Evolutionary conservation across 192 early-diverging fungal species (phyloP), one percentile per base, ranked within the genome.

Genomic region (Haplosporangium gracile): DNA sequence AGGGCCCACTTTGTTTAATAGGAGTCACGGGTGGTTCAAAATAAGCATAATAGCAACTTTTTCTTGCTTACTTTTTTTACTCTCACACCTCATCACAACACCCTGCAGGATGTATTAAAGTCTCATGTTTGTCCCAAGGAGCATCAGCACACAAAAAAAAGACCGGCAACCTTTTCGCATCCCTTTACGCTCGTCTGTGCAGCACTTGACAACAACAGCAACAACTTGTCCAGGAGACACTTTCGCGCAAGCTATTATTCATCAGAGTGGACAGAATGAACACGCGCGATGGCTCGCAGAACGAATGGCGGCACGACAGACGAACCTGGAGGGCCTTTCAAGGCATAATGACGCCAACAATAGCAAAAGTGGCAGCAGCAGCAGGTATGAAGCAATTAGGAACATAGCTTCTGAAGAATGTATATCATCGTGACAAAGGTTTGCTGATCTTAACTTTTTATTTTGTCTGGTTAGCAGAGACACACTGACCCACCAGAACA

Each of bases 111-210:
- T 70, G 68, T 10, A 38, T 36, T 70, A 36, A 20, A 5, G 11
- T 42, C 40, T 6, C 45, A 82, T 82, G 81, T 75, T 82, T 65
- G 75, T 82, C 39, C 81, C 81, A 36, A 82, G 81, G 81, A 82
- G 36, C 47, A 57, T 82, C 76, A 82, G 68, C 24, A 26, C 68
- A 42, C 65, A 57, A 3, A 63, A 75, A 40, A 43, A 5, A 5
- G 9, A 1, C 10, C 60, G 42, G 43, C 42, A 34, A 42, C 60
- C 38, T 34, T 18, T 16, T 40, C 69, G 20, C 32, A 20, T 26
- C 18, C 40, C 34, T 16, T 38, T 38, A 24, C 38, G 22, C 38
- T 4, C 22, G 26, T 16, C 60, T 65, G 60, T 32, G 60, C 10
- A 65, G 13, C 60, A 65, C 11, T 1, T 4, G 10, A 43, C 42